These are phyloP conservation scores for Calonectria montana DNA, from an alignment of 2,329 filamentous ascomycete species.

Conservation along the genomic window DNA sequence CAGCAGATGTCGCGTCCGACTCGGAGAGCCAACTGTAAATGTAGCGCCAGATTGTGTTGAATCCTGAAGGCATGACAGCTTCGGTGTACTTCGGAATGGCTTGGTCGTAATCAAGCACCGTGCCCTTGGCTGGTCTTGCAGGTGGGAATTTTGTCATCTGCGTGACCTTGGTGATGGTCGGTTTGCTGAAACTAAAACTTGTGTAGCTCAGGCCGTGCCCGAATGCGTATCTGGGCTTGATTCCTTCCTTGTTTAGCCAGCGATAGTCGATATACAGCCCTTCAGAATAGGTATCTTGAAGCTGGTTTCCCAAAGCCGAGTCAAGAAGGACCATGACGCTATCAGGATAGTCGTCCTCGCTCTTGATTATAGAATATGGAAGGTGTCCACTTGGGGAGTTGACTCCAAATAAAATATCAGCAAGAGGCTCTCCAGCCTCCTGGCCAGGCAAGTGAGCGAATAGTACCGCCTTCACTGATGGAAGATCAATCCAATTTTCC, in stretches of 20 bases:
- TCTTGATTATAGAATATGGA: constrained; percentile 87
- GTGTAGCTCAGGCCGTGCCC: constrained; percentile 89
- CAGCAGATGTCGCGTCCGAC: constrained; percentile 53
- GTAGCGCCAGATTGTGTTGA: constrained; percentile 72
- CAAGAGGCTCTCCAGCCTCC: constrained; percentile 85
- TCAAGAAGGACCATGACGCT: constrained; percentile 56
- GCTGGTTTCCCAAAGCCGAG: constrained; percentile 67
- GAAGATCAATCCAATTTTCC: constrained; percentile 82
- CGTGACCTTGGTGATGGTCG: constrained; percentile 59
- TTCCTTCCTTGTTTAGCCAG: constrained; percentile 81
- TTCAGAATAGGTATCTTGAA: constrained; percentile 86
- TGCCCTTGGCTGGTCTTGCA: constrained; percentile 46
- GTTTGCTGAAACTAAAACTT: constrained; percentile 69
- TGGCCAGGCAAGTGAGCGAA: constrained; percentile 89
- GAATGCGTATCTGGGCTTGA: constrained; percentile 85
- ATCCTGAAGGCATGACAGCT: constrained; percentile 68
- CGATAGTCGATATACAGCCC: constrained; percentile 92
- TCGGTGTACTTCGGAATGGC: constrained; percentile 64
- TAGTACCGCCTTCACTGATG: constrained; percentile 81
- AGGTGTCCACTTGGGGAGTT: constrained; percentile 82
- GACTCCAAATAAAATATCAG: constrained; percentile 82
- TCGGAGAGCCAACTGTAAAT: constrained; percentile 74
- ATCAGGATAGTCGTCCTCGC: constrained; percentile 77
- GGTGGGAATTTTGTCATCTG: constrained; percentile 55
- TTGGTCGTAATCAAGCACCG: constrained; percentile 60